Evolutionary conservation across 495 filamentous ascomycete genomes (phyloP).

Genomic region (Penicillium cinerascens): DNA sequence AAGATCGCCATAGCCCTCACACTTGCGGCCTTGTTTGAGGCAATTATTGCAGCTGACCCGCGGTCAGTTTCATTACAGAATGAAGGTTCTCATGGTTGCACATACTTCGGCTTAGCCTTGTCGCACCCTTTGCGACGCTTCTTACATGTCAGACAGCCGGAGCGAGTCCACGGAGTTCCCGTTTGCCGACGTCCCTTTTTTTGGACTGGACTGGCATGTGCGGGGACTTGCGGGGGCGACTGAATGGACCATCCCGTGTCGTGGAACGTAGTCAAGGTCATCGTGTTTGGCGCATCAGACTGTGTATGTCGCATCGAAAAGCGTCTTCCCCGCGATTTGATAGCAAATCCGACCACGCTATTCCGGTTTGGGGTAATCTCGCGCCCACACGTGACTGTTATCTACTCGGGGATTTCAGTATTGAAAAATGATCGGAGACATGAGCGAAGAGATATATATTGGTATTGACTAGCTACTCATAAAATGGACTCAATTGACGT

Average conservation of each 20-base stretch:
- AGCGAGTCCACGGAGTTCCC: slow-evolving; percentile 42
- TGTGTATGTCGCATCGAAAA: background rate
- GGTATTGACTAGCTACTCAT: background rate
- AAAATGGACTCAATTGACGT: background rate
- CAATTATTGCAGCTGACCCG: slow-evolving; percentile 37
- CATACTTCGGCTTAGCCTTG: slow-evolving; percentile 42
- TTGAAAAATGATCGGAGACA: background rate
- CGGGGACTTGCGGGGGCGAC: slow-evolving; percentile 5
- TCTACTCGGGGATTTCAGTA: background rate
- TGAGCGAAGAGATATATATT: background rate
- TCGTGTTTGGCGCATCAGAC: background rate
- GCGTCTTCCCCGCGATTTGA: slow-evolving; percentile 22
- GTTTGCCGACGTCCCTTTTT: slow-evolving; percentile 30
- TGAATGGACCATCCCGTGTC: slow-evolving; percentile 8
- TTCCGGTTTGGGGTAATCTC: slow-evolving; percentile 14
- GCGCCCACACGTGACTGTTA: slow-evolving; percentile 21
- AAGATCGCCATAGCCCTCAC: slow-evolving; percentile 45
- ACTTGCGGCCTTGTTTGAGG: slow-evolving; percentile 34
- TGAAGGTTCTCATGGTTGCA: background rate
- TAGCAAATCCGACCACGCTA: slow-evolving; percentile 14
- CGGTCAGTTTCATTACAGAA: slow-evolving; percentile 4
- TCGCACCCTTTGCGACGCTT: slow-evolving; percentile 44
- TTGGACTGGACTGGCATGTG: background rate
- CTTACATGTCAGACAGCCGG: slow-evolving; percentile 45
- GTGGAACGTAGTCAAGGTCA: slow-evolving; percentile 18